Percentiles rank a stretch among this genome's conserved stretches.
These are phyloP conservation scores for Skeletonema potamos DNA, from an alignment of 108 stramenopile genomes.

Conservation along the genomic window DNA sequence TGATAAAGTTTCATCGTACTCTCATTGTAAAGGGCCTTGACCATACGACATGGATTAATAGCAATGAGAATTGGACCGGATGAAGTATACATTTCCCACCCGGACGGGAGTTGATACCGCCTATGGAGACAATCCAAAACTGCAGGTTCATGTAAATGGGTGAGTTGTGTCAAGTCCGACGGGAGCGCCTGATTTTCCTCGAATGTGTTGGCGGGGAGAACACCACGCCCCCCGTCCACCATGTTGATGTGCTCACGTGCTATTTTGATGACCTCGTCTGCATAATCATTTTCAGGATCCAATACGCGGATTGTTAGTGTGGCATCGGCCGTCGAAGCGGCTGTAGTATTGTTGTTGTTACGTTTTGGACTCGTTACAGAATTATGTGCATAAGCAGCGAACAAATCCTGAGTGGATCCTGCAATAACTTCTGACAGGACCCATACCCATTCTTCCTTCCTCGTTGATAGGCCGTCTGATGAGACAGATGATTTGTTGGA, in stretches of 20 bases:
- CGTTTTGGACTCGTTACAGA: background rate
- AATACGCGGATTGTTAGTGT: slow-evolving; percentile 13
- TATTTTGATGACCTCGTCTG: slow-evolving; percentile 9
- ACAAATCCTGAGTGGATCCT: slow-evolving; percentile 7
- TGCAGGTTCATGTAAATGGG: slow-evolving; percentile 48
- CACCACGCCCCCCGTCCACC: background rate
- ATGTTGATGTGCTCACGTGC: slow-evolving; percentile 8
- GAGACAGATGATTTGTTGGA: slow-evolving; percentile 15
- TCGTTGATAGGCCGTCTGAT: slow-evolving; percentile 4
- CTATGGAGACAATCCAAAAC: slow-evolving; percentile 35
- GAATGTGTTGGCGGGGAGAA: slow-evolving; percentile 18
- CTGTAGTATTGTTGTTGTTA: background rate
- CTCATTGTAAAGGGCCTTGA: slow-evolving; percentile 38
- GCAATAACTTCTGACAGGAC: slow-evolving; percentile 17
- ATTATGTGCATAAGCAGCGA: background rate
- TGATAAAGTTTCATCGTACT: slow-evolving; percentile 39
- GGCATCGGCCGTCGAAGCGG: background rate
- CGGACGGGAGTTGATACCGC: slow-evolving; percentile 25
- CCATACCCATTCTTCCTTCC: slow-evolving; percentile 14
- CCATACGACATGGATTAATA: slow-evolving; percentile 61
- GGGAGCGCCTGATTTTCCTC: slow-evolving; percentile 1
- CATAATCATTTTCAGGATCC: slow-evolving; percentile 11
- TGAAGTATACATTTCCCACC: slow-evolving; percentile 62
- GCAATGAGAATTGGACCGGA: slow-evolving; percentile 66
- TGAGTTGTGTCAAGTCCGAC: slow-evolving; percentile 26